Conservation (phyloP, 2,329 filamentous ascomycete genomes). For the Beauveria sp. region DNA sequence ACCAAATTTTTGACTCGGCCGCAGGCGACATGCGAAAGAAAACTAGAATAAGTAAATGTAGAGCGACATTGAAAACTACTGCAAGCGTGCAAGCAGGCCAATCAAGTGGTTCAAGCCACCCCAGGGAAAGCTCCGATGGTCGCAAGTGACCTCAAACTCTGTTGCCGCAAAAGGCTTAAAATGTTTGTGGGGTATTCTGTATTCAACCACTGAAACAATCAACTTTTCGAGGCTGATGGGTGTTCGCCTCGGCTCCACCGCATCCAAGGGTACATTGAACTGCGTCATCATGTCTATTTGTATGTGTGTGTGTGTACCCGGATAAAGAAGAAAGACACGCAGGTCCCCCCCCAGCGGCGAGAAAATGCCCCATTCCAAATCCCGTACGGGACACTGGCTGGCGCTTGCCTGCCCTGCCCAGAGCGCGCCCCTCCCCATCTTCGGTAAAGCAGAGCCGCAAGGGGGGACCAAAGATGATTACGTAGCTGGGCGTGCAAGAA, state of each 20-base stretch:
- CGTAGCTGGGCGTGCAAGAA: background rate
- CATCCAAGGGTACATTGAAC: background rate
- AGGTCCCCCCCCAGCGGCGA: background rate
- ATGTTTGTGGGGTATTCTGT: background rate
- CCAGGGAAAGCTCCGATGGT: slow-evolving; percentile 5
- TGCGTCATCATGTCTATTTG: background rate
- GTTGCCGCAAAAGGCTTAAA: background rate
- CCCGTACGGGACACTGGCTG: background rate
- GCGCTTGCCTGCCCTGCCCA: too few relatives aligned
- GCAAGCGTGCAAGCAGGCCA: too few relatives aligned
- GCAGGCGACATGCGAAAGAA: slow-evolving; percentile 6
- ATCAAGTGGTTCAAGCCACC: background rate
- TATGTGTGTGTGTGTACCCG: background rate
- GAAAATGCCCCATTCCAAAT: slow-evolving; percentile 1
- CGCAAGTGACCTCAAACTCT: background rate
- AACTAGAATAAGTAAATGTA: background rate
- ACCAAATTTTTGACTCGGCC: background rate
- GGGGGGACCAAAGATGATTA: background rate
- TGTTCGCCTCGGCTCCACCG: background rate
- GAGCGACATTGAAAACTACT: too few relatives aligned
- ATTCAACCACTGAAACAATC: background rate
- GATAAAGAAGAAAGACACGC: background rate
- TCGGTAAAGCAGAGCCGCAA: background rate
- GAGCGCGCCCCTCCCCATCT: background rate
- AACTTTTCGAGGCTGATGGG: too few relatives aligned